These are phyloP conservation scores for Phaffomyces thermotolerans DNA, from an alignment of 805 yeast species.

Conservation along the genomic window DNA sequence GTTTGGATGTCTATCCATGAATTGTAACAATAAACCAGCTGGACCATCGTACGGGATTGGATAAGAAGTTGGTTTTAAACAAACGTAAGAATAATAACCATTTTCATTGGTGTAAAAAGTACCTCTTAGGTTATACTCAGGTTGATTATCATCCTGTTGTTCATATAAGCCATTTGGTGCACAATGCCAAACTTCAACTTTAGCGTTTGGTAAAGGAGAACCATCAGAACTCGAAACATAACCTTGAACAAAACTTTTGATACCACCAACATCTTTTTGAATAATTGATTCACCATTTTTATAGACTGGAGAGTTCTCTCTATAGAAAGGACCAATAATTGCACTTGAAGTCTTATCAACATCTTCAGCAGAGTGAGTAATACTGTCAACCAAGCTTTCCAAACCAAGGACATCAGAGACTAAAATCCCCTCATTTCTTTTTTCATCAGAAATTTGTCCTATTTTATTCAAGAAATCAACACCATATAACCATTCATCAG, in stretches of 20 bases:
- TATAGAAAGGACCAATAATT: slow-evolving; percentile 31
- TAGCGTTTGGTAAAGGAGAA: slow-evolving; percentile 24
- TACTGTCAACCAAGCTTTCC: slow-evolving; percentile 28
- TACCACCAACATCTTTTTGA: slow-evolving; percentile 29
- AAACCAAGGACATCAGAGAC: slow-evolving; percentile 30
- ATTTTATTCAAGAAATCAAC: slow-evolving; percentile 26
- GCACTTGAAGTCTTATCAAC: slow-evolving; percentile 20
- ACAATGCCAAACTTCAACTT: slow-evolving; percentile 32
- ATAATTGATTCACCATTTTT: slow-evolving; percentile 27
- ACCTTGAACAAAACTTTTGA: slow-evolving; percentile 23
- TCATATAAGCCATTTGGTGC: slow-evolving; percentile 32
- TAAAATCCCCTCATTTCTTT: slow-evolving; percentile 28
- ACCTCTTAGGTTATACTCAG: slow-evolving; percentile 27
- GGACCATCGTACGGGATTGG: slow-evolving; percentile 36
- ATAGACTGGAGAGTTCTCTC: slow-evolving; percentile 26
- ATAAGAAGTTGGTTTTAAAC: slow-evolving; percentile 30
- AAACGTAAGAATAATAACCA: slow-evolving; percentile 24
- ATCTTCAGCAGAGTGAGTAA: slow-evolving; percentile 20
- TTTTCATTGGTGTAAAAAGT: slow-evolving; percentile 23
- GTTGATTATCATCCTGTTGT: slow-evolving; percentile 31
- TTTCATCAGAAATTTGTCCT: slow-evolving; percentile 28
- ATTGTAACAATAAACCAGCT: slow-evolving; percentile 27
- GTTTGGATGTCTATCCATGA: slow-evolving; percentile 30
- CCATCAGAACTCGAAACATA: slow-evolving; percentile 24
- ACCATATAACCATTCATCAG: slow-evolving; percentile 30